Conservation (phyloP, 148 eudicot species). For the Nepenthes mirabilis region DNA sequence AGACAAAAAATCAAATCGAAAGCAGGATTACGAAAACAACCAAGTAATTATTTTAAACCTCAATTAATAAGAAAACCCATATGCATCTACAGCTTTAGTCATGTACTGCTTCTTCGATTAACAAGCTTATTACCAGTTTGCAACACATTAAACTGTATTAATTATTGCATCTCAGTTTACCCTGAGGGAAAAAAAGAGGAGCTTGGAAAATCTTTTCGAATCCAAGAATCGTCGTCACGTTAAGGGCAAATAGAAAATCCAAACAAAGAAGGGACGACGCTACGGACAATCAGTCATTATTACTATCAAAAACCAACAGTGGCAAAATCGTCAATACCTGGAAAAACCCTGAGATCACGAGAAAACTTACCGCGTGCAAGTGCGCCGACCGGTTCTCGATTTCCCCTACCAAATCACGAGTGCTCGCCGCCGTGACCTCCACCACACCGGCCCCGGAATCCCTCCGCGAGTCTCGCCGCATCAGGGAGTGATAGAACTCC, state of each 20-base stretch:
- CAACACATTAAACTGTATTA: no score
- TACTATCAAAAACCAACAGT: conserved; percentile 17
- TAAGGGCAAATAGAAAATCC: conserved; percentile 14
- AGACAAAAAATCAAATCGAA: background rate
- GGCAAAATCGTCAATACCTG: conserved; percentile 19
- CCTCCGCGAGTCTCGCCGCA: conserved; percentile 74
- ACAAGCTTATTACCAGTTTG: background rate
- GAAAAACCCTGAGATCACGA: background rate
- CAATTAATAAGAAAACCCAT: no score
- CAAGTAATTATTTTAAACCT: background rate
- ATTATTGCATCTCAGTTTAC: no score
- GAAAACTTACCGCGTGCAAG: conserved; percentile 53
- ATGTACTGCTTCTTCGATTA: no score
- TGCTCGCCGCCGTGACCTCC: conserved; percentile 37
- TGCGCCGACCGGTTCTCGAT: conserved; percentile 79
- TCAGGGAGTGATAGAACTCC: conserved; percentile 80
- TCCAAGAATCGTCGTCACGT: conserved; percentile 19
- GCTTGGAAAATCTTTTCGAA: conserved; percentile 16
- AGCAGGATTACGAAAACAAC: no score
- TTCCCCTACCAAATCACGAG: conserved; percentile 77
- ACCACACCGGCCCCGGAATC: conserved; percentile 39
- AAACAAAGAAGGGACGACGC: conserved; percentile 10
- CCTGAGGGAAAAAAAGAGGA: no score
- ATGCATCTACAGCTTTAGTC: no score
- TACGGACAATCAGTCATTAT: conserved; percentile 20